Percentiles rank a stretch among this genome's conserved stretches.
Evolutionary conservation across 345 rosid genomes (phyloP).

Genomic region (Eucalyptus viminalis): DNA sequence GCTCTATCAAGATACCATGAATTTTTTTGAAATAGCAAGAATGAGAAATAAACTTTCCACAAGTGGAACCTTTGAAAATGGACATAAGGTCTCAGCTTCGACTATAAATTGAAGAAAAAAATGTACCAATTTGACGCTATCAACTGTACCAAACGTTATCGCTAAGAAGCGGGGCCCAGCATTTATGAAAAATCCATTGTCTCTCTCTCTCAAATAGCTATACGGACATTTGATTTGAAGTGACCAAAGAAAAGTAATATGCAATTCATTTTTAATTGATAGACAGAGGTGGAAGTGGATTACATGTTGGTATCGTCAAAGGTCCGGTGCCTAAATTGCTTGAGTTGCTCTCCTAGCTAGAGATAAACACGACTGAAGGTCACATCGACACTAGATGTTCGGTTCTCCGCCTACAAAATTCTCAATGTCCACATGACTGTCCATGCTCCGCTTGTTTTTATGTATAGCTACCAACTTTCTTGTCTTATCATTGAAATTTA

Average conservation of each 20-base stretch:
- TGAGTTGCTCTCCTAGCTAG: too few relatives aligned
- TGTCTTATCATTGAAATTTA: background rate
- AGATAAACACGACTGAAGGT: too few relatives aligned
- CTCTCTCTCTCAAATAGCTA: too few relatives aligned
- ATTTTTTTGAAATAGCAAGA: background rate
- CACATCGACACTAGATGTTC: too few relatives aligned
- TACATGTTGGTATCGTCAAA: too few relatives aligned
- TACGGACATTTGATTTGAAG: too few relatives aligned
- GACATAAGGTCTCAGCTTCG: background rate
- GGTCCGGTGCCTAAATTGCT: too few relatives aligned
- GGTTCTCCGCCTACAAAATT: too few relatives aligned
- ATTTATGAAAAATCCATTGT: too few relatives aligned
- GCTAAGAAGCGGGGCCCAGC: background rate
- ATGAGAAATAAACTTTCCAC: background rate
- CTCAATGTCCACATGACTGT: background rate
- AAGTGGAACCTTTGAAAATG: background rate
- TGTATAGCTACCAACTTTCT: background rate
- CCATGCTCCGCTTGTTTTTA: background rate
- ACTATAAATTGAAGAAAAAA: background rate
- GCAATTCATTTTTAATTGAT: too few relatives aligned
- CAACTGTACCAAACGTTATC: background rate
- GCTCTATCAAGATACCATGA: background rate
- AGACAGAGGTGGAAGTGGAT: too few relatives aligned
- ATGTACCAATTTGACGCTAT: background rate
- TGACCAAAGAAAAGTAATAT: too few relatives aligned